Evolutionary conservation across 768 basidiomycete genomes (phyloP).

Genomic region (Udeniomyces megalosporus): DNA sequence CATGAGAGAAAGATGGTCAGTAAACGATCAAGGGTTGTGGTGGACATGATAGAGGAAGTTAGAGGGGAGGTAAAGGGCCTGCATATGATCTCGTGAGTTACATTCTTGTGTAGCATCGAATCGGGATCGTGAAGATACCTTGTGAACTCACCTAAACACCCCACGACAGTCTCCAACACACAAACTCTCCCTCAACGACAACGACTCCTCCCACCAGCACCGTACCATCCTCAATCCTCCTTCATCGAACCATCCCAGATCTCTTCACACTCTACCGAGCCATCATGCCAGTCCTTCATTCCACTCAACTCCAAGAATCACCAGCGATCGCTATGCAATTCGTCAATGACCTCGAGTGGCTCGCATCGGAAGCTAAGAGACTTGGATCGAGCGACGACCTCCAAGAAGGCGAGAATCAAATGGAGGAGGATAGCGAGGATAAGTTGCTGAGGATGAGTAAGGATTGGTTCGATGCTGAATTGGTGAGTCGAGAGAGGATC

Average conservation of each 20-base stretch:
- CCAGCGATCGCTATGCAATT: constrained; percentile 51
- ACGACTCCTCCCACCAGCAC: constrained; percentile 13
- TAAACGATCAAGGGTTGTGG: constrained; percentile 19
- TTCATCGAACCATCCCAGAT: constrained; percentile 46
- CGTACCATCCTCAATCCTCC: constrained; percentile 34
- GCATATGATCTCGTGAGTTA: constrained; percentile 35
- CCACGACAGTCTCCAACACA: too few relatives aligned
- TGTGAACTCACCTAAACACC: too few relatives aligned
- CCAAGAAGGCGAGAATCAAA: constrained; percentile 13
- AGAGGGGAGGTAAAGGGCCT: constrained; percentile 34
- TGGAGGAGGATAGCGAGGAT: constrained; percentile 37
- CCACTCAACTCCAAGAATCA: constrained; percentile 34
- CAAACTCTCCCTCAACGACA: constrained; percentile 35
- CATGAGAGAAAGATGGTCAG: constrained; percentile 21
- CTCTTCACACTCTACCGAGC: constrained; percentile 66
- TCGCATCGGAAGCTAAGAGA: constrained; percentile 37
- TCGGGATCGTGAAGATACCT: too few relatives aligned
- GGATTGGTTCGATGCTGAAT: constrained; percentile 51
- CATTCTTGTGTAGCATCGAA: too few relatives aligned
- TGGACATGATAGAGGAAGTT: constrained; percentile 19
- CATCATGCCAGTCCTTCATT: constrained; percentile 51
- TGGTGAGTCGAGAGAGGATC: too few relatives aligned
- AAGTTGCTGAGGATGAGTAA: constrained; percentile 44
- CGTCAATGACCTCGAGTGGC: constrained; percentile 64
- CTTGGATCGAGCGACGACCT: constrained; percentile 24